A percentile compares a stretch with the other conserved stretches of the same genome.
Evolutionary conservation across 2,329 filamentous ascomycete genomes (phyloP).

Genomic region (Aspergillus intermedius): DNA sequence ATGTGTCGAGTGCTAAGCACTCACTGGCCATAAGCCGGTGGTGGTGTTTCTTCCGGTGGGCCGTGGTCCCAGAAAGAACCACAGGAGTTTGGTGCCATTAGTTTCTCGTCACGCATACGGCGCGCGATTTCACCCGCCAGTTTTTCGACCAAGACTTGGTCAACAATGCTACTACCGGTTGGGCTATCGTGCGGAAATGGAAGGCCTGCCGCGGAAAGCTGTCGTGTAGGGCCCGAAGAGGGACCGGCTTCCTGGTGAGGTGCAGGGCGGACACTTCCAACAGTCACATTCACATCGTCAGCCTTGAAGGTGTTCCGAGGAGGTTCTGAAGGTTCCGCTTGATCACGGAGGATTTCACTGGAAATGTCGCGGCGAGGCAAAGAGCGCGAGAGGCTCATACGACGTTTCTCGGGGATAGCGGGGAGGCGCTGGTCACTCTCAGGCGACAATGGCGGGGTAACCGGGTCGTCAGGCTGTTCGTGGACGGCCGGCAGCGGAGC

Average conservation of each 20-base stretch:
- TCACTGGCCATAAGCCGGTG: constrained; percentile 42
- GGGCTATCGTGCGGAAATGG: constrained; percentile 29
- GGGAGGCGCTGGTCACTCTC: constrained; percentile 27
- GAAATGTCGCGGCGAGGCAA: constrained; percentile 17
- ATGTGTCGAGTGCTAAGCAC: not conserved
- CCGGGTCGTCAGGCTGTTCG: constrained; percentile 51
- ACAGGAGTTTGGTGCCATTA: constrained; percentile 25
- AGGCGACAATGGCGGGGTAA: constrained; percentile 48
- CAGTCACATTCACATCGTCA: constrained; percentile 28
- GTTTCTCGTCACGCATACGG: constrained; percentile 81
- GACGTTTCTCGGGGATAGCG: constrained; percentile 28
- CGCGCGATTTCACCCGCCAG: constrained; percentile 85
- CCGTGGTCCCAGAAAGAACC: constrained; percentile 31
- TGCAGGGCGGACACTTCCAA: constrained; percentile 20
- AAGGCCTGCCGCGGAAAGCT: constrained; percentile 28
- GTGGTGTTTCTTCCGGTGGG: constrained; percentile 32
- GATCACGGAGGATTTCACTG: constrained; percentile 15
- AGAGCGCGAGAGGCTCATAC: constrained; percentile 22
- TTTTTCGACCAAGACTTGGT: constrained; percentile 48
- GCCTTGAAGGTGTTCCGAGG: constrained; percentile 10
- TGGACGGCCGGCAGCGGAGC: constrained; percentile 53
- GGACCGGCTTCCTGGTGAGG: constrained; percentile 23
- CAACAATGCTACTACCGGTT: constrained; percentile 32
- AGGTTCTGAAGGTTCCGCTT: constrained; percentile 17
- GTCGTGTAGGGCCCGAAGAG: constrained; percentile 16